These are phyloP conservation scores for Mycena olivaceomarginata DNA, from an alignment of 768 basidiomycete genomes.

Conservation along the genomic window DNA sequence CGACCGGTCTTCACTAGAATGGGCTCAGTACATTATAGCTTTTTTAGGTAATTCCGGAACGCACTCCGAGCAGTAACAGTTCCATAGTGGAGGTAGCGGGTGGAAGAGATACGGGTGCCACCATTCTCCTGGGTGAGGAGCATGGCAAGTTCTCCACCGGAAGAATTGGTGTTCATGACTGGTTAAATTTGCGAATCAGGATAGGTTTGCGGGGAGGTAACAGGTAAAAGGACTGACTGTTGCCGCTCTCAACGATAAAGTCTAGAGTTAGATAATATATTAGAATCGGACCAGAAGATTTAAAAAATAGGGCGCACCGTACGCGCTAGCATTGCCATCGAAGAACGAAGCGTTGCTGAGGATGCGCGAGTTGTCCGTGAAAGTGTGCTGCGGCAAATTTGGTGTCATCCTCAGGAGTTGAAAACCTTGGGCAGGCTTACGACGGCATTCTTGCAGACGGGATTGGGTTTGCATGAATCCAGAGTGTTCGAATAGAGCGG, in stretches of 20 bases:
- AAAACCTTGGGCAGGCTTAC: slow-evolving; percentile 58
- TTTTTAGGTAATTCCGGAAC: slow-evolving; percentile 35
- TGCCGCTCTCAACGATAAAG: slow-evolving; percentile 83
- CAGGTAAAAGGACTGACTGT: slow-evolving; percentile 38
- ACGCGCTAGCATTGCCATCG: slow-evolving; percentile 83
- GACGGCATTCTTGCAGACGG: slow-evolving; percentile 79
- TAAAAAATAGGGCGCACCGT: slow-evolving; percentile 64
- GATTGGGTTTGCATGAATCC: slow-evolving; percentile 81
- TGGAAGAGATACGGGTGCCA: slow-evolving; percentile 87
- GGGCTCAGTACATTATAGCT: neutral
- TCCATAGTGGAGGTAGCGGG: slow-evolving; percentile 90
- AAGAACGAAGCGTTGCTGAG: slow-evolving; percentile 79
- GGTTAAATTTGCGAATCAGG: no score
- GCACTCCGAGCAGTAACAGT: slow-evolving; percentile 79
- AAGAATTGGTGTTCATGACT: slow-evolving; percentile 76
- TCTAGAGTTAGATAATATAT: slow-evolving; percentile 60
- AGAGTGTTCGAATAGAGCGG: slow-evolving; percentile 80
- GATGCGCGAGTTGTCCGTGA: slow-evolving; percentile 80
- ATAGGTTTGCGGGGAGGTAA: no score
- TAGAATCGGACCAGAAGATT: neutral
- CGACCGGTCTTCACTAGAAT: slow-evolving; percentile 83
- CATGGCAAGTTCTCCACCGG: slow-evolving; percentile 80
- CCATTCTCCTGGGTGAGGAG: slow-evolving; percentile 82
- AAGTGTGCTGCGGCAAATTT: slow-evolving; percentile 68
- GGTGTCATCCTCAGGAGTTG: neutral